These are phyloP conservation scores for Podospora comata DNA, from an alignment of 495 filamentous ascomycete genomes.

Conservation along the genomic window DNA sequence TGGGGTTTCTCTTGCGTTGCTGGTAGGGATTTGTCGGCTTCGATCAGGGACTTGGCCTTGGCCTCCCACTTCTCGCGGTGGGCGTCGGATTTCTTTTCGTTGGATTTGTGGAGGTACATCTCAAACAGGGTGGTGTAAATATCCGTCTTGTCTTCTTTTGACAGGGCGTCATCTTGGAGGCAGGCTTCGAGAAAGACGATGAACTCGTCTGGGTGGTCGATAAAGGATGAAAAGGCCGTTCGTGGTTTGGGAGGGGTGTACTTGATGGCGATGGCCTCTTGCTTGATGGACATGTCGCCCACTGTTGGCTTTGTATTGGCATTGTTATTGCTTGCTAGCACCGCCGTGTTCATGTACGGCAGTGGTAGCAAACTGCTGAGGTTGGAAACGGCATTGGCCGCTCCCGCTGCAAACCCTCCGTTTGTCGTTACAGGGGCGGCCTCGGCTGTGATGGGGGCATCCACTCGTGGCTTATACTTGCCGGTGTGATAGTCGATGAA, in stretches of 20 bases:
- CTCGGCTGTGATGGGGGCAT: conserved; percentile 51
- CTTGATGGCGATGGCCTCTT: conserved; percentile 32
- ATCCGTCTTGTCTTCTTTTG: conserved; percentile 69
- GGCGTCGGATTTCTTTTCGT: conserved; percentile 59
- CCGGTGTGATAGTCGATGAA: conserved; percentile 95
- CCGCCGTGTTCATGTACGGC: conserved; percentile 71
- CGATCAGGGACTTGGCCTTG: conserved; percentile 82
- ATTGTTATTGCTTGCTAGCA: conserved; percentile 41
- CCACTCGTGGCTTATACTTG: conserved; percentile 68
- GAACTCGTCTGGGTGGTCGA: conserved; percentile 88
- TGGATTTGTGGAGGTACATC: conserved; percentile 91
- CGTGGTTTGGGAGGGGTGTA: conserved; percentile 77
- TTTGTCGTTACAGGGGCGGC: conserved; percentile 41
- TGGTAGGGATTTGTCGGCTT: conserved; percentile 48
- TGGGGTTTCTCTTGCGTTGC: conserved; percentile 51
- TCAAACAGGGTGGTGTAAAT: conserved; percentile 95
- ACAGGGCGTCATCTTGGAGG: conserved; percentile 62
- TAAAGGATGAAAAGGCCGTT: conserved; percentile 93
- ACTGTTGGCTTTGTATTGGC: conserved; percentile 39
- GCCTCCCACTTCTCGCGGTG: conserved; percentile 80
- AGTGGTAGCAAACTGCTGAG: conserved; percentile 78
- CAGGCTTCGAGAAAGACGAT: conserved; percentile 87
- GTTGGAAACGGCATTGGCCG: conserved; percentile 73
- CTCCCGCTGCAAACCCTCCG: conserved; percentile 54
- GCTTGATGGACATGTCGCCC: conserved; percentile 32